Evolutionary conservation across 2,329 filamentous ascomycete genomes (phyloP).

Genomic region (Aspergillus puulaauensis): DNA sequence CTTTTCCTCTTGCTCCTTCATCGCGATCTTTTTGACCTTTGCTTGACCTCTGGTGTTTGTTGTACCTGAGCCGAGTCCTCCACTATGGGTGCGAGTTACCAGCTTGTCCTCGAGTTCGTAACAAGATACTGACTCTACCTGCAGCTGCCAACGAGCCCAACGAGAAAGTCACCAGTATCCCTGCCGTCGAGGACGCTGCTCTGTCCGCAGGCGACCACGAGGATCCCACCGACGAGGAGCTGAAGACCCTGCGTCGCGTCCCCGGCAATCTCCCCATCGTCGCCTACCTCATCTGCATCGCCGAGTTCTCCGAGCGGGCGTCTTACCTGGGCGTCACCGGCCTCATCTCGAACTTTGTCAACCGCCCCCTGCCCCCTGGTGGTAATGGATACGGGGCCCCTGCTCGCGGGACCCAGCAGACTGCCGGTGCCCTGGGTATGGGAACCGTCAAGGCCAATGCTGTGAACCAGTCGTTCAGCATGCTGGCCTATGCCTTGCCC

Average conservation of each 20-base stretch:
- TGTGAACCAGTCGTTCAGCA: slow-evolving; percentile 48
- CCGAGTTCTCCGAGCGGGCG: slow-evolving; percentile 62
- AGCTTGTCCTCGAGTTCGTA: too few relatives aligned
- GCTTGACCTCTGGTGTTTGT: too few relatives aligned
- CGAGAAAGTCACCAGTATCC: not conserved
- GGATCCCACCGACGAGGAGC: slow-evolving; percentile 51
- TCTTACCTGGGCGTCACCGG: slow-evolving; percentile 60
- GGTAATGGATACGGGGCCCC: slow-evolving; percentile 41
- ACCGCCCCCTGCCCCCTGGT: slow-evolving; percentile 56
- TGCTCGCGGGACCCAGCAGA: slow-evolving; percentile 37
- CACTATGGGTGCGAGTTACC: too few relatives aligned
- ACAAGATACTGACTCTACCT: too few relatives aligned
- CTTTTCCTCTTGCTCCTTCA: too few relatives aligned
- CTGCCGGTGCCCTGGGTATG: slow-evolving; percentile 60
- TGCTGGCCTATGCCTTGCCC: slow-evolving; percentile 59
- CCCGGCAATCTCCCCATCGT: slow-evolving; percentile 52
- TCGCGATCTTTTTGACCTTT: too few relatives aligned
- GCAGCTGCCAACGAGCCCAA: not conserved
- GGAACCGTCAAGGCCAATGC: slow-evolving; percentile 57
- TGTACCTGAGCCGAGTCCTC: too few relatives aligned
- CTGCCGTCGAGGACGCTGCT: not conserved
- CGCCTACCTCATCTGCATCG: slow-evolving; percentile 58
- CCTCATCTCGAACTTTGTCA: slow-evolving; percentile 62
- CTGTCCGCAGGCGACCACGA: not conserved
- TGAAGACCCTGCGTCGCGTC: slow-evolving; percentile 47